Evolutionary conservation across 1,284 basidiomycete species (phyloP), one percentile per base, ranked within the genome.

Genomic region (Porogramme epimiltina): DNA sequence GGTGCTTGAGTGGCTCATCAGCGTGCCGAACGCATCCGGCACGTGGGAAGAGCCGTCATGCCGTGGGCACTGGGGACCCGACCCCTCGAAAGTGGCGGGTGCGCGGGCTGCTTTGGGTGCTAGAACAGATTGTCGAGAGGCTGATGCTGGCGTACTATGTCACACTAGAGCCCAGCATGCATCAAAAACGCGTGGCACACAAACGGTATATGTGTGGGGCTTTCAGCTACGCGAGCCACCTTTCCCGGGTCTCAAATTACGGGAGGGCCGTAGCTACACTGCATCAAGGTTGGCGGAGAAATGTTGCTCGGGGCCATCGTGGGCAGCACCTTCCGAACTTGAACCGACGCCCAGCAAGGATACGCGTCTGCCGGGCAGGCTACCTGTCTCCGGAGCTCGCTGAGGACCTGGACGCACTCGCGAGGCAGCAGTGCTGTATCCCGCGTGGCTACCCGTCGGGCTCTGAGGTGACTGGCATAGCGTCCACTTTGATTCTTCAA

Each of bases 51-150:
- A 62, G 2, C 61, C 82, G 13, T 86, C 87, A 16, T 89, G 89
- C 63, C 89, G 84, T 63, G 89, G 87, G n/a, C n/a, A n/a, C n/a
- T 60, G 83, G 84, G 20, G 86, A 89, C 63, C 66, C 87, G 2
- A 88, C 86, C 5, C 78, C 82, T 3, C 69, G 86, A 42, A 59
- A 66, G 3, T 73, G 77, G 66, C 70, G 87, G 66, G 87, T 86
- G 55, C 15, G 80, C 70, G 5, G 8, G 13, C n/a, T 6, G 10
- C 22, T n/a, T n/a, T n/a, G 19, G 24, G n/a, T 41, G 34, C 34
- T 15, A 36, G n/a, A 39, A 34, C 36, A 37, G 19, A 39, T 33
- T 15, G 18, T 20, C 45, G 34, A 45, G 37, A 36, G 42, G 41
- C 23, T 13, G n/a, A 28, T 25, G 16, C 11, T 42, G 15, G 22